phyloP scores from a whole-genome alignment of 2,329 filamentous ascomycete genomes.

The Fusarium burgessii region DNA sequence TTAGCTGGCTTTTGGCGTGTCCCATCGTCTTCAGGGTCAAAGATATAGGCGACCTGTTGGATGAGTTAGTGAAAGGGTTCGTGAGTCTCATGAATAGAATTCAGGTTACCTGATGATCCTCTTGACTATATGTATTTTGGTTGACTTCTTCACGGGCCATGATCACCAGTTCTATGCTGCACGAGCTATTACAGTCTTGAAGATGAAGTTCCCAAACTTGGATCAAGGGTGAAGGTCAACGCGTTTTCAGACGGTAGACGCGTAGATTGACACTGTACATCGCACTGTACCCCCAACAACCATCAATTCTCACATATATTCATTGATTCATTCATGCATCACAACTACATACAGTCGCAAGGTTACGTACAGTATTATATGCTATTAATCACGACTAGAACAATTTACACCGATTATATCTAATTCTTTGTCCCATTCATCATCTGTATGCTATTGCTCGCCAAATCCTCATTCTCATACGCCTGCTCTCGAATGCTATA shows the following conservation, averaged over 20 bases:
- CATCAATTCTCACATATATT: background rate
- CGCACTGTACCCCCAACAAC: slow-evolving; percentile 22
- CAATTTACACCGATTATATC: slow-evolving; percentile 19
- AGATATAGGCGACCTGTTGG: slow-evolving; percentile 70
- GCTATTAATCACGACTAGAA: background rate
- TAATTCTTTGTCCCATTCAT: slow-evolving; percentile 43
- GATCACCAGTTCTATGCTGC: background rate
- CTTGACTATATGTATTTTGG: slow-evolving; percentile 50
- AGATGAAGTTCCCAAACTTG: slow-evolving; percentile 18
- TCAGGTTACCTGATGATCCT: slow-evolving; percentile 59
- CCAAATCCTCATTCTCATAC: slow-evolving; percentile 38
- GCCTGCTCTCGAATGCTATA: slow-evolving; percentile 36
- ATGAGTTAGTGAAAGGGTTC: slow-evolving; percentile 27
- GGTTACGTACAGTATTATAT: background rate
- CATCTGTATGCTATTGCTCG: slow-evolving; percentile 45
- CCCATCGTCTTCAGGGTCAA: slow-evolving; percentile 62
- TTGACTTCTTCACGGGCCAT: slow-evolving; percentile 44
- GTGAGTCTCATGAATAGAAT: background rate
- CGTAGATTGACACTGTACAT: slow-evolving; percentile 33
- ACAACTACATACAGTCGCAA: background rate
- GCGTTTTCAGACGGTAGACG: slow-evolving; percentile 37
- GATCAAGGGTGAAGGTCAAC: slow-evolving; percentile 26
- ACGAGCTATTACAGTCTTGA: background rate
- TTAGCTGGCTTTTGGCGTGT: slow-evolving; percentile 61
- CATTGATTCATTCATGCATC: background rate